phyloP scores from a whole-genome alignment of 106 monocot species.

The Dendrobium catenatum region DNA sequence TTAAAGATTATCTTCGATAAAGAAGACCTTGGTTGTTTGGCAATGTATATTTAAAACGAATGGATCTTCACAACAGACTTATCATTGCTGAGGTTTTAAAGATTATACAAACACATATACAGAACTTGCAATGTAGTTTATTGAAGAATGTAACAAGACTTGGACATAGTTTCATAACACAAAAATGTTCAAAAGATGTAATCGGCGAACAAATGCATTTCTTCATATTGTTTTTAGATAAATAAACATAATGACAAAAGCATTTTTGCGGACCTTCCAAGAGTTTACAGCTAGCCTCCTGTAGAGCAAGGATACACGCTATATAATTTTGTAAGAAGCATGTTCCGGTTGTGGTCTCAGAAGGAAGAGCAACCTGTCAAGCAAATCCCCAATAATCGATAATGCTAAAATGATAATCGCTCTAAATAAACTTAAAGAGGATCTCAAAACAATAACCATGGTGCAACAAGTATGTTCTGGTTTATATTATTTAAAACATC shows the following conservation, averaged over 20 bases:
- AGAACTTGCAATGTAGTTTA: background rate
- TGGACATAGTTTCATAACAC: background rate
- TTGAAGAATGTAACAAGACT: background rate
- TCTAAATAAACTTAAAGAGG: background rate
- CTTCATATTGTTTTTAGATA: background rate
- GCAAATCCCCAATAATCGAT: conserved; percentile 11
- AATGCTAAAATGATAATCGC: background rate
- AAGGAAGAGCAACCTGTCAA: conserved; percentile 79
- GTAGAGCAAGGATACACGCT: conserved; percentile 79
- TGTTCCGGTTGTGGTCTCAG: conserved; percentile 66
- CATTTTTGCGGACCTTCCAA: conserved; percentile 38
- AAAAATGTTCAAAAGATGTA: background rate
- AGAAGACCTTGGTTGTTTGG: background rate
- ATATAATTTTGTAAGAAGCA: conserved; percentile 91
- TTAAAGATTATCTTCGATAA: background rate
- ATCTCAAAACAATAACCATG: background rate
- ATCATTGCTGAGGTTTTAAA: no score
- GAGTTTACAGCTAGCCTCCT: conserved; percentile 57
- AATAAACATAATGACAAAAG: background rate
- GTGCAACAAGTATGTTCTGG: background rate
- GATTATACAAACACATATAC: background rate
- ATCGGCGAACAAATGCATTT: no score
- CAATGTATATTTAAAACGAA: background rate
- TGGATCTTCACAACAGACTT: background rate
- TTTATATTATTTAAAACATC: background rate